phyloP scores from a whole-genome alignment of 169 alveolate genomes.

The Cryptosporidium tyzzeri region DNA sequence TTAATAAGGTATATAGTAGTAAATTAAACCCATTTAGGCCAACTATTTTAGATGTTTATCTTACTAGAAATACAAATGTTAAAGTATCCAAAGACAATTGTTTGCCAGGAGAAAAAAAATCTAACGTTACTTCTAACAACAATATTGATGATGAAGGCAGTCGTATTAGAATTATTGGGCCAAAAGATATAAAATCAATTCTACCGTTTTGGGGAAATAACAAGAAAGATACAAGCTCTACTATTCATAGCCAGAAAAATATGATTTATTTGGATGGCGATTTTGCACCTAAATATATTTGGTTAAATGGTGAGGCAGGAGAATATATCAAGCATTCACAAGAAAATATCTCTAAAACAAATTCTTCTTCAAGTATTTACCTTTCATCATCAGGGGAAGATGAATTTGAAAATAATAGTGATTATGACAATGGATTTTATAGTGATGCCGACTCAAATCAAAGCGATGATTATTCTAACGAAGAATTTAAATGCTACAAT shows the following conservation, averaged over 20 bases:
- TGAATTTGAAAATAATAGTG: slow-evolving; percentile 43
- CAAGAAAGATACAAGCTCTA: neutral
- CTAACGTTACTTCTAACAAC: neutral
- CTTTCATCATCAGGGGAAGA: slow-evolving; percentile 64
- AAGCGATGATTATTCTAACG: slow-evolving; percentile 52
- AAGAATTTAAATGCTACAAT: slow-evolving; percentile 49
- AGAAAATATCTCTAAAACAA: neutral
- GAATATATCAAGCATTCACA: slow-evolving; percentile 23
- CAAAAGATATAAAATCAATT: slow-evolving; percentile 55
- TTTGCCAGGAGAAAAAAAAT: neutral
- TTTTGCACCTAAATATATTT: slow-evolving; percentile 63
- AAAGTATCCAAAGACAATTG: slow-evolving; percentile 17
- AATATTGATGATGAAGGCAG: neutral
- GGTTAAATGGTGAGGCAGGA: slow-evolving; percentile 72
- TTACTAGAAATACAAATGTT: slow-evolving; percentile 60
- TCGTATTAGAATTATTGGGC: slow-evolving; percentile 52
- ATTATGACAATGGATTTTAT: neutral
- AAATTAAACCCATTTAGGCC: slow-evolving; percentile 64
- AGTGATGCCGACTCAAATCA: slow-evolving; percentile 1
- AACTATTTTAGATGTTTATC: slow-evolving; percentile 58
- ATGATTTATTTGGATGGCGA: slow-evolving; percentile 65
- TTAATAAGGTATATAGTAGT: slow-evolving; percentile 5
- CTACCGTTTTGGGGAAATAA: slow-evolving; percentile 48
- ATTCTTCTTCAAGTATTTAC: slow-evolving; percentile 50
- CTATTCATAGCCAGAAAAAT: slow-evolving; percentile 5